phyloP scores from a whole-genome alignment of 140 eudicot genomes.

The Senecio squalidus region DNA sequence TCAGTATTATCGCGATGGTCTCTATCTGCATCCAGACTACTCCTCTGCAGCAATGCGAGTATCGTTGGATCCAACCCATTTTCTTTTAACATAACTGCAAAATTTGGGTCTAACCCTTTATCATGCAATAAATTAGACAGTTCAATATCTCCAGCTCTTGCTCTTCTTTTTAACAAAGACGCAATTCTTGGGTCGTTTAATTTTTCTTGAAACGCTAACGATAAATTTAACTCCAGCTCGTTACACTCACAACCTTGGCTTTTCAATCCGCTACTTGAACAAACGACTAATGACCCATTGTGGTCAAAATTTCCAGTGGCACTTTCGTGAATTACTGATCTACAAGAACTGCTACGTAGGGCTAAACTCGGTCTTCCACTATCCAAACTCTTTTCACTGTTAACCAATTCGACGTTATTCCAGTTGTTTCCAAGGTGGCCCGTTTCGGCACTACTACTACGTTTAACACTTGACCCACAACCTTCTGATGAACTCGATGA shows the following conservation, averaged over 20 bases:
- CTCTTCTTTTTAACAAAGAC: slow-evolving; percentile 63
- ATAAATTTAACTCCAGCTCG: slow-evolving; percentile 68
- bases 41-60: slow-evolving; percentile 86
- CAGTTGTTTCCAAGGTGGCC: slow-evolving; percentile 78
- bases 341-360: slow-evolving; percentile 74
- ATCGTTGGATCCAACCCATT: slow-evolving; percentile 89
- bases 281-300: slow-evolving; percentile 41
- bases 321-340: slow-evolving; percentile 73
- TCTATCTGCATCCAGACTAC: slow-evolving; percentile 99
- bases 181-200: slow-evolving; percentile 78
- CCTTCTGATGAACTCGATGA: slow-evolving; percentile 95
- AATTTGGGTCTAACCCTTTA: slow-evolving; percentile 93
- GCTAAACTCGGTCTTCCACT: slow-evolving; percentile 98
- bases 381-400: slow-evolving; percentile 82
- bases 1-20: slow-evolving; percentile 86
- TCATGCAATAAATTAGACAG: slow-evolving; percentile 75
- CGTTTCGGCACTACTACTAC: slow-evolving; percentile 92
- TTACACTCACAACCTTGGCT: slow-evolving; percentile 89
- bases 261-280: slow-evolving; percentile 87
- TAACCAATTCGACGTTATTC: slow-evolving; percentile 63
- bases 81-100: slow-evolving; percentile 97
- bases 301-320: slow-evolving; percentile 59
- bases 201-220: slow-evolving; percentile 83
- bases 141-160: slow-evolving; percentile 68
- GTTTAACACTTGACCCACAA: slow-evolving; percentile 93